phyloP scores from a whole-genome alignment of 306 rosid species.

The Psophocarpus tetragonolobus region DNA sequence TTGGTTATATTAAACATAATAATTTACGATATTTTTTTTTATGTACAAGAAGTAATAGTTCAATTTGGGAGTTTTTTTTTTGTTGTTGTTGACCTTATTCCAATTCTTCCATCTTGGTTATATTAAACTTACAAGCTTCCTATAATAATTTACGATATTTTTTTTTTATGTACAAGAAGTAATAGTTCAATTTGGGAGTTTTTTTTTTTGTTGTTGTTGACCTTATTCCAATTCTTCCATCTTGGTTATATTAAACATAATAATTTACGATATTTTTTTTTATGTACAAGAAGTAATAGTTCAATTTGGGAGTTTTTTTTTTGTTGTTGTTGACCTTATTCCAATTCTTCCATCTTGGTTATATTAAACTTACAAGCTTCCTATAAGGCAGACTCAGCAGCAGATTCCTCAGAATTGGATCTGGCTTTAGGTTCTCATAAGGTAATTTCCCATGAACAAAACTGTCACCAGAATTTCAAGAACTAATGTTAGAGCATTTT shows the following conservation, averaged over 20 bases:
- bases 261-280: too few species aligned
- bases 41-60: not conserved
- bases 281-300: not conserved
- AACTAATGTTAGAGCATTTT: not conserved
- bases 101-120: not conserved
- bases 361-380: constrained; percentile 64
- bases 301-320: not conserved
- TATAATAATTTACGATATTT: too few species aligned
- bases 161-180: too few species aligned
- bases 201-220: too few species aligned
- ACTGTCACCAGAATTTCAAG: constrained; percentile 31
- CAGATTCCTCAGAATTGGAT: constrained; percentile 69
- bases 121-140: too few species aligned
- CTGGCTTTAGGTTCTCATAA: constrained; percentile 78
- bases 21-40: too few species aligned
- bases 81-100: too few species aligned
- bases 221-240: too few species aligned
- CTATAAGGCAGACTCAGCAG: constrained; percentile 66
- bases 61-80: not conserved
- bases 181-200: too few species aligned
- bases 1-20: too few species aligned
- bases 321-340: too few species aligned
- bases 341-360: not conserved
- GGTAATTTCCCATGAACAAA: constrained; percentile 95
- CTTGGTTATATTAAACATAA: too few species aligned